These are phyloP conservation scores for Oldenlandia corymbosa DNA, from an alignment of 257 asterid genomes.

Conservation along the genomic window DNA sequence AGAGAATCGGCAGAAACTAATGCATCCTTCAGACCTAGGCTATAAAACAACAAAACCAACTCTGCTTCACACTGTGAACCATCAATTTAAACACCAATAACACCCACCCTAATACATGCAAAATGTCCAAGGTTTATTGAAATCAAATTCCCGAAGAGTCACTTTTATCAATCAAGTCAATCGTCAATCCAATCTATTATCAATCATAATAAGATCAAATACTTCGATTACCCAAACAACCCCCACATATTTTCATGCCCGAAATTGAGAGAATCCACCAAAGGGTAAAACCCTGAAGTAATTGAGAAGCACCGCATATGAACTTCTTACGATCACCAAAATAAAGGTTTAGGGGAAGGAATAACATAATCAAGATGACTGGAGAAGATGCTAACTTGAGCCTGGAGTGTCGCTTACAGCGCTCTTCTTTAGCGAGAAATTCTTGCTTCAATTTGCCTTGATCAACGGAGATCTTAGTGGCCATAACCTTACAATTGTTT, in stretches of 20 bases:
- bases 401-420: conserved; percentile 53
- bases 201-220: background rate
- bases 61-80: background rate
- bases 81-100: background rate
- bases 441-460: conserved; percentile 57
- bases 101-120: background rate
- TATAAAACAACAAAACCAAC: background rate
- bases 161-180: conserved; percentile 21
- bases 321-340: background rate
- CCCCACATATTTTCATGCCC: background rate
- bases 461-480: conserved; percentile 56
- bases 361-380: background rate
- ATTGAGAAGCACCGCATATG: background rate
- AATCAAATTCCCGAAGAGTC: background rate
- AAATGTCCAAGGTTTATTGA: background rate
- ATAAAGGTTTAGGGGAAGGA: background rate
- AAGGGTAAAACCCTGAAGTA: background rate
- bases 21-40: background rate
- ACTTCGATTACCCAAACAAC: conserved; percentile 10
- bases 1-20: background rate
- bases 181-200: background rate
- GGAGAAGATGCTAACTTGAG: conserved; percentile 47
- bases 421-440: conserved; percentile 90
- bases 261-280: background rate
- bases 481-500: conserved; percentile 71